Percentiles rank a stretch among this genome's conserved stretches.
Evolutionary conservation across 2,329 filamentous ascomycete genomes (phyloP).

Genomic region (Paradendryphiella salina): DNA sequence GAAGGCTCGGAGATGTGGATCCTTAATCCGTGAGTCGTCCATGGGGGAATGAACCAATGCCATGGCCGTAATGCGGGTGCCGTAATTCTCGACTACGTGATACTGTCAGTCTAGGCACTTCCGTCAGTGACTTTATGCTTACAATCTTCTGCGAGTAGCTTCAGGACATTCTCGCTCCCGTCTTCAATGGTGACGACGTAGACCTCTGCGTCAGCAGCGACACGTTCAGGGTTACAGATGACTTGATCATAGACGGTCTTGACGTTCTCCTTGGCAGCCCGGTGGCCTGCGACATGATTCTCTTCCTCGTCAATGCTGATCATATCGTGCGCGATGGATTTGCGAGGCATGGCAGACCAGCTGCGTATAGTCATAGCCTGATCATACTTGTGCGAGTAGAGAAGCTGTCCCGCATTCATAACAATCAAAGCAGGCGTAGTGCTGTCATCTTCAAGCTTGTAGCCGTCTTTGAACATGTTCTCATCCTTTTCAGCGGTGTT

Average conservation of each 20-base stretch:
- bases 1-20: slow-evolving; percentile 33
- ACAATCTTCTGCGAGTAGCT: slow-evolving; percentile 61
- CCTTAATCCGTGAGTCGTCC: slow-evolving; percentile 28
- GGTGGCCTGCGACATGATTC: slow-evolving; percentile 67
- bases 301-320: slow-evolving; percentile 56
- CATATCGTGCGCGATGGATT: slow-evolving; percentile 61
- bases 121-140: slow-evolving; percentile 44
- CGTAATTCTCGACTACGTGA: slow-evolving; percentile 30
- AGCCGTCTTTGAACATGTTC: slow-evolving; percentile 27
- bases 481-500: slow-evolving; percentile 12
- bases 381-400: slow-evolving; percentile 70
- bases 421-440: slow-evolving; percentile 66
- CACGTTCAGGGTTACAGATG: slow-evolving; percentile 53
- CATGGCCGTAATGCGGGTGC: slow-evolving; percentile 35
- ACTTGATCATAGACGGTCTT: slow-evolving; percentile 67
- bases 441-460: slow-evolving; percentile 16
- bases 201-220: slow-evolving; percentile 58
- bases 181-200: slow-evolving; percentile 74
- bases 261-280: slow-evolving; percentile 63
- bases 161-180: slow-evolving; percentile 61
- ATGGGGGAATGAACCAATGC: slow-evolving; percentile 34
- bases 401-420: slow-evolving; percentile 75
- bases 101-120: neutral
- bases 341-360: slow-evolving; percentile 63
- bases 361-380: slow-evolving; percentile 62